Evolutionary conservation across 345 rosid species (phyloP).

Genomic region (Salix arbutifolia): DNA sequence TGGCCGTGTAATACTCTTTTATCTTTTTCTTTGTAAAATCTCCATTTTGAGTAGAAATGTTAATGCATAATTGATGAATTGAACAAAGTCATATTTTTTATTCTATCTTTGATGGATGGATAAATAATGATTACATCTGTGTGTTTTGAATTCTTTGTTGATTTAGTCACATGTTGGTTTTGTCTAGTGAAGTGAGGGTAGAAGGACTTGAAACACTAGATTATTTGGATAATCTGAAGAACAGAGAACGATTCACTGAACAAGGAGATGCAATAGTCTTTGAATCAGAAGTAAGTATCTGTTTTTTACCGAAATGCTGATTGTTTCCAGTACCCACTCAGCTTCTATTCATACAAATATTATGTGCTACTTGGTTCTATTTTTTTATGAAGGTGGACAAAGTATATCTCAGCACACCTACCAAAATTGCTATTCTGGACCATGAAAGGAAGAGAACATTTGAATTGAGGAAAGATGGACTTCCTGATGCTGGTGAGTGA

Average conservation of each 20-base stretch:
- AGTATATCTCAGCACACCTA: constrained; percentile 76
- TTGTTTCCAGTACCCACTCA: not conserved
- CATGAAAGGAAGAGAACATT: constrained; percentile 36
- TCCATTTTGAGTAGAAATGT: not conserved
- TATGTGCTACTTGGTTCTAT: not conserved
- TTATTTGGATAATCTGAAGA: constrained; percentile 50
- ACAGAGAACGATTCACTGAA: constrained; percentile 53
- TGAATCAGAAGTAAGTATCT: constrained; percentile 51
- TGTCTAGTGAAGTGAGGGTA: constrained; percentile 59
- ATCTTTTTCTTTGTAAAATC: not conserved
- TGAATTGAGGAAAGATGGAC: constrained; percentile 33
- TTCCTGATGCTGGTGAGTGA: constrained; percentile 31
- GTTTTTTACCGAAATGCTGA: not conserved
- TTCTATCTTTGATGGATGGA: not conserved
- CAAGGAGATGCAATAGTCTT: constrained; percentile 64
- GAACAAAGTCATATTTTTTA: not conserved
- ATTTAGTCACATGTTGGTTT: constrained; percentile 9
- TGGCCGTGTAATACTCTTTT: too few species aligned
- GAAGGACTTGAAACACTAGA: constrained; percentile 65
- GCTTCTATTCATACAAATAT: not conserved
- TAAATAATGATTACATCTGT: not conserved
- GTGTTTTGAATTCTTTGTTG: not conserved
- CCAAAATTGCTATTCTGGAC: constrained; percentile 31
- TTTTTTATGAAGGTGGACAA: constrained; percentile 51
- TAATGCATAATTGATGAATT: not conserved